Conservation (phyloP, 257 asterid genomes). For the Leptodermis oblonga region DNA sequence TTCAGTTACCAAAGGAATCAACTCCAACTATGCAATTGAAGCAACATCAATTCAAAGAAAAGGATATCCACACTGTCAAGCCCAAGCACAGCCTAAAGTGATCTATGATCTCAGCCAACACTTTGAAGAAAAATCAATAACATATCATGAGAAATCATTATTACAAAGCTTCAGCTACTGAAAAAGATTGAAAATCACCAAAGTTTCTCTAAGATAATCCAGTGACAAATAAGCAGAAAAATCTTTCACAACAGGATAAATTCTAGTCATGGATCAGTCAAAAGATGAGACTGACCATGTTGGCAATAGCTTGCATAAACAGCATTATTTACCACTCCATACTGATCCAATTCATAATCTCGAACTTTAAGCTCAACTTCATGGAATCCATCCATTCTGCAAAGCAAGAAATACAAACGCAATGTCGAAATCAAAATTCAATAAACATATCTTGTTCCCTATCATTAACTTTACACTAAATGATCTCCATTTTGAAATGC, state of each 20-base stretch:
- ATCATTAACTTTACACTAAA: not conserved
- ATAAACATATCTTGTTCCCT: not conserved
- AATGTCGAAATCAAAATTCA: not conserved
- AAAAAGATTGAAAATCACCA: not conserved
- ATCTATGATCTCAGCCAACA: not conserved
- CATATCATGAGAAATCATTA: not conserved
- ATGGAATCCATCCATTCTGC: conserved; percentile 65
- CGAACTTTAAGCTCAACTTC: conserved; percentile 79
- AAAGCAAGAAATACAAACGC: conserved; percentile 11
- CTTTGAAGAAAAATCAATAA: not conserved
- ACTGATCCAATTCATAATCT: conserved; percentile 93
- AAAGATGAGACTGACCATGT: conserved; percentile 55
- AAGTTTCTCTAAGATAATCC: not conserved
- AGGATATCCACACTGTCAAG: not conserved
- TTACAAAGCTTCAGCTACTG: not conserved
- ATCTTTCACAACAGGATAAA: not conserved
- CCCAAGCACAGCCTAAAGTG: not conserved
- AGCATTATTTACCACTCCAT: conserved; percentile 90
- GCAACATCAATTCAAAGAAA: not conserved
- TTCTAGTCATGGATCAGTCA: too few relatives aligned
- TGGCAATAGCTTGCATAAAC: conserved; percentile 86
- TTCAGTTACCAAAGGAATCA: not conserved
- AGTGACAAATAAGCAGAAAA: not conserved
- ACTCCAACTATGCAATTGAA: not conserved
- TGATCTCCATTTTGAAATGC: not conserved